Conservation (phyloP, 805 yeast species). For the Metschnikowia orientalis region DNA sequence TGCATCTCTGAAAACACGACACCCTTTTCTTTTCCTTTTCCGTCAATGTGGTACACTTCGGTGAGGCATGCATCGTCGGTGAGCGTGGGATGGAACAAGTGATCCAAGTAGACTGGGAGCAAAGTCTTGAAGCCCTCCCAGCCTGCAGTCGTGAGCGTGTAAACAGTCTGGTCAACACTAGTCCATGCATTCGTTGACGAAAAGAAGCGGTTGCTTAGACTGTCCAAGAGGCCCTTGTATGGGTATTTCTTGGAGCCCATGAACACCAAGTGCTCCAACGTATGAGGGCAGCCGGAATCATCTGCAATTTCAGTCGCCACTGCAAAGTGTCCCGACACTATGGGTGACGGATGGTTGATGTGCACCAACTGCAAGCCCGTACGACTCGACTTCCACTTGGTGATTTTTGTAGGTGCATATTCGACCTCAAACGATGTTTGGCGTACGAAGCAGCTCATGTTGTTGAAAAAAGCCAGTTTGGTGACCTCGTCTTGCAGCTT, state of each 20-base stretch:
- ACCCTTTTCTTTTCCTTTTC: constrained; percentile 86
- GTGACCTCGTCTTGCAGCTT: too few species aligned
- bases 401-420: constrained; percentile 67
- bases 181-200: constrained; percentile 97
- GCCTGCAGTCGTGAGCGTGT: constrained; percentile 87
- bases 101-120: constrained; percentile 88
- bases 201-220: constrained; percentile 76
- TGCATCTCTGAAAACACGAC: constrained; percentile 98
- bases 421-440: constrained; percentile 54
- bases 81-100: constrained; percentile 75
- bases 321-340: constrained; percentile 90
- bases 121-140: constrained; percentile 89
- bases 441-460: constrained; percentile 23
- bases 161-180: constrained; percentile 90
- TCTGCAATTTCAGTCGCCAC: constrained; percentile 88
- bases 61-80: constrained; percentile 89
- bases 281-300: constrained; percentile 92
- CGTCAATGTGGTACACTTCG: constrained; percentile 93
- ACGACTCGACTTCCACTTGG: constrained; percentile 72
- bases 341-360: constrained; percentile 76
- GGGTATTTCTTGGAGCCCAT: constrained; percentile 92
- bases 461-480: too few species aligned
- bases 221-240: constrained; percentile 85
- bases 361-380: constrained; percentile 82
- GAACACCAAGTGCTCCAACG: constrained; percentile 88